Evolutionary conservation across 164 flowering plant species (phyloP), one percentile per base, ranked within the genome.

Genomic region (Piper betle): DNA sequence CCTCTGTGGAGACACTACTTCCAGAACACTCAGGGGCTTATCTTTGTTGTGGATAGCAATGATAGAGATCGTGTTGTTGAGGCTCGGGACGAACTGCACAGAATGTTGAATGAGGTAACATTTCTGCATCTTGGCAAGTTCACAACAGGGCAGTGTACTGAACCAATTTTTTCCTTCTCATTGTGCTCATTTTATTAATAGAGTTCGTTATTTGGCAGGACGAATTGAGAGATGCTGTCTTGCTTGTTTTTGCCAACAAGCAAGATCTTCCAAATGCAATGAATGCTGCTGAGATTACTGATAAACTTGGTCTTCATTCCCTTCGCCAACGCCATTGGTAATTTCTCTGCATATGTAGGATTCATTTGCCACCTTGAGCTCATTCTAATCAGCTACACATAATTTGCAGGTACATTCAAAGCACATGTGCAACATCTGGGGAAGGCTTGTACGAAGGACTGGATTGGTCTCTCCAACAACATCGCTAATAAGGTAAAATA

Each of bases 261-360:
- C 94, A 87, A 69, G 94, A 87, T 81, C 90, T 86, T 75, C 89
- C 89, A 39, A 84, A 86, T 73, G 94, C 90, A 55, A 87, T 87
- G 90, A 87, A 84, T 74, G 90, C 90, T 68, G 88, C 90, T 53
- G 94, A 87, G 76, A 86, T 87, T 52, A 87, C 90, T 62, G 94
- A 87, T 67, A 84, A 84, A 76, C 88, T 87, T 59, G 88, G 90
- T 13, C 87, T 86, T 67, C 89, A 84, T 70, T 84, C 89, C 37
- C 89, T 86, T 52, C 83, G 87, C 10, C 89, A 86, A 66, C 87
- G 89, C 71, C 87, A 86, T 73, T 86, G 93, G 93, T 82, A 56
- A 56, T 41, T 55, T 54, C 53, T 5, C 7, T 37, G n/a, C 56
- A 5, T 5, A 0, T 37, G 19, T 7, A 11, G 17, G 15, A n/a